Conservation (phyloP, 1,284 basidiomycete genomes). For the Apiotrichum gracile region DNA sequence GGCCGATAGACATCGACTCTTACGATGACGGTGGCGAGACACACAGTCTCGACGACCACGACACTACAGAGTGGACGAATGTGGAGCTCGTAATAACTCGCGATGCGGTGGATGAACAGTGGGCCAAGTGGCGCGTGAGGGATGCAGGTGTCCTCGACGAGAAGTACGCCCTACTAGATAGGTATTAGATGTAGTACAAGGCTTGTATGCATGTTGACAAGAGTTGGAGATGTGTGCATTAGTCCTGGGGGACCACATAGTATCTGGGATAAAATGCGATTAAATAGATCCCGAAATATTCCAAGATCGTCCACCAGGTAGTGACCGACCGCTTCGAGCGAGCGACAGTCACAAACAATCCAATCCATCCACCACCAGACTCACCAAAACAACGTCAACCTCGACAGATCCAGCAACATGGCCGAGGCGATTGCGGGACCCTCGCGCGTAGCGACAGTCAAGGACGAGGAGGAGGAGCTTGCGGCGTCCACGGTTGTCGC, state of each 20-base stretch:
- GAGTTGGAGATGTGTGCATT: background rate
- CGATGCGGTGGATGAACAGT: conserved; percentile 59
- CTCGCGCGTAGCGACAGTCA: conserved; percentile 19
- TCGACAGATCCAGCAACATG: too few relatives aligned
- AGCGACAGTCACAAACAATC: background rate
- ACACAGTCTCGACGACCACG: conserved; percentile 15
- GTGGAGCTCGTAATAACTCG: conserved; percentile 56
- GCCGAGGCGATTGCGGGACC: conserved; percentile 11
- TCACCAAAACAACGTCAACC: background rate
- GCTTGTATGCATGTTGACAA: background rate
- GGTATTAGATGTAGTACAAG: background rate
- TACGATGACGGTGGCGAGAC: conserved; percentile 7
- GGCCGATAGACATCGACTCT: conserved; percentile 20
- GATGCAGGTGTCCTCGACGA: conserved; percentile 37
- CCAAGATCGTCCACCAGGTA: background rate
- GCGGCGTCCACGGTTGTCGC: conserved; percentile 6
- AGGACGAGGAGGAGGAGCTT: conserved; percentile 21
- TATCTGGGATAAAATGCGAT: background rate
- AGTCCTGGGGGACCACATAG: background rate
- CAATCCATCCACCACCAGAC: background rate
- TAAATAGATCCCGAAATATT: background rate
- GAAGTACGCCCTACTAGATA: conserved; percentile 30
- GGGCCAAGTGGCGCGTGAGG: conserved; percentile 35
- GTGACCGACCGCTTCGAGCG: background rate
- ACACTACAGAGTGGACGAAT: conserved; percentile 34